phyloP scores from a whole-genome alignment of 2,329 filamentous ascomycete species.

The Exophiala alcalophila region DNA sequence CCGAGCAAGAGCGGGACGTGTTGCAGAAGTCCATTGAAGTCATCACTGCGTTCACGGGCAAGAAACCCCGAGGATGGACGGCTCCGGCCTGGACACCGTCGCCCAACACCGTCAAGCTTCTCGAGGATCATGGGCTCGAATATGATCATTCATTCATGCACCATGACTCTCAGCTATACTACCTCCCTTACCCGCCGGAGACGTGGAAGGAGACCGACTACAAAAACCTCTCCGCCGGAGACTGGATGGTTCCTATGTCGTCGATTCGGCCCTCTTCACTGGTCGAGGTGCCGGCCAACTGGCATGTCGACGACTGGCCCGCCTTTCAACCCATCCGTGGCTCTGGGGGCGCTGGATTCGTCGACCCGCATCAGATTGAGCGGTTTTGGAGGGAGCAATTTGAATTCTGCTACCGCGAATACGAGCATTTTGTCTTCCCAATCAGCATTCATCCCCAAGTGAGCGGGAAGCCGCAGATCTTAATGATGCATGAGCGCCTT shows the following conservation, averaged over 20 bases:
- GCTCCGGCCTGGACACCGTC: constrained; percentile 45
- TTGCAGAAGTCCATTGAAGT: constrained; percentile 41
- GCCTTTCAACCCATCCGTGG: constrained; percentile 38
- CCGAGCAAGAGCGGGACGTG: constrained; percentile 39
- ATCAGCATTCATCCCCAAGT: constrained; percentile 50
- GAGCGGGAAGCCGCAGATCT: constrained; percentile 47
- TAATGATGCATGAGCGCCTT: constrained; percentile 48
- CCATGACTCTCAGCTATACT: constrained; percentile 40
- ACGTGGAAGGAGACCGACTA: constrained; percentile 22
- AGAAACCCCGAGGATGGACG: constrained; percentile 44
- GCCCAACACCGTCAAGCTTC: constrained; percentile 36
- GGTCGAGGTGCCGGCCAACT: constrained; percentile 48
- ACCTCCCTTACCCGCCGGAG: constrained; percentile 17
- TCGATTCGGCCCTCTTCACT: constrained; percentile 39
- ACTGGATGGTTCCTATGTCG: constrained; percentile 37
- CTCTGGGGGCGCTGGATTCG: constrained; percentile 29
- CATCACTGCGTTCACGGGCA: constrained; percentile 40
- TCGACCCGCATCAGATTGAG: constrained; percentile 42
- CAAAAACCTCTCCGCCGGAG: constrained; percentile 23
- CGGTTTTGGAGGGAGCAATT: constrained; percentile 49
- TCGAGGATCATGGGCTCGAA: constrained; percentile 43
- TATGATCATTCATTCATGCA: constrained; percentile 52
- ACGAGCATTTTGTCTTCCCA: constrained; percentile 48
- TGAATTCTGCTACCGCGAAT: constrained; percentile 45
- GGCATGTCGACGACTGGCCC: constrained; percentile 50